Conservation (phyloP, 768 basidiomycete species). For the Kwoniella mangroviensis region DNA sequence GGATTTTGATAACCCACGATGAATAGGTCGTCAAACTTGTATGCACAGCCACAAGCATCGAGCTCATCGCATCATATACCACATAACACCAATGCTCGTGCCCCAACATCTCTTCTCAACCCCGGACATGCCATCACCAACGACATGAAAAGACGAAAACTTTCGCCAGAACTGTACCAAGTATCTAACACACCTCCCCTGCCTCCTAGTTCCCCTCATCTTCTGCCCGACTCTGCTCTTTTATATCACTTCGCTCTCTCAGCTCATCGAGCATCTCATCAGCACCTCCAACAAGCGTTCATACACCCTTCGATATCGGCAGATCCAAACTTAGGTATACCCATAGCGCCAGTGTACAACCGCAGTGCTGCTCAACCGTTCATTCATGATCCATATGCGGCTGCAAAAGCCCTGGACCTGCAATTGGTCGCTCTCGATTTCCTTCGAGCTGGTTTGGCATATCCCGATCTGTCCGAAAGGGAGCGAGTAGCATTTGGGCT, state of each 20-base stretch:
- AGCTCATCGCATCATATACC: neutral
- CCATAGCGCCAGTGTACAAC: neutral
- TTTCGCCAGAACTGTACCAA: constrained; percentile 17
- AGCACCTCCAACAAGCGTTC: constrained; percentile 43
- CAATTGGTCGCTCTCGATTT: constrained; percentile 39
- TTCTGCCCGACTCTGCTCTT: constrained; percentile 13
- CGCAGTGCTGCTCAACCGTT: neutral
- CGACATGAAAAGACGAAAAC: constrained; percentile 20
- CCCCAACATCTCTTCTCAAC: neutral
- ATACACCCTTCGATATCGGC: constrained; percentile 28
- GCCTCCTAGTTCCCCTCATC: neutral
- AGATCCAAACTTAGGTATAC: neutral
- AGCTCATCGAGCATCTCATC: constrained; percentile 33
- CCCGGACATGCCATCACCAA: neutral
- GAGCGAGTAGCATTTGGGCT: constrained; percentile 40
- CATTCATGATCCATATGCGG: constrained; percentile 27
- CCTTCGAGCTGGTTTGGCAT: constrained; percentile 32
- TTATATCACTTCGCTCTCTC: constrained; percentile 43
- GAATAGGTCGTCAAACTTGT: neutral
- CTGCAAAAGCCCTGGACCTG: constrained; percentile 29
- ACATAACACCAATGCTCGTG: neutral
- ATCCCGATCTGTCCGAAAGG: constrained; percentile 30
- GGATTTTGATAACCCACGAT: neutral
- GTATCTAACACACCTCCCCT: neutral
- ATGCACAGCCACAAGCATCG: neutral